Conservation (phyloP, 1,284 basidiomycete species). For the Trametes pubescens region DNA sequence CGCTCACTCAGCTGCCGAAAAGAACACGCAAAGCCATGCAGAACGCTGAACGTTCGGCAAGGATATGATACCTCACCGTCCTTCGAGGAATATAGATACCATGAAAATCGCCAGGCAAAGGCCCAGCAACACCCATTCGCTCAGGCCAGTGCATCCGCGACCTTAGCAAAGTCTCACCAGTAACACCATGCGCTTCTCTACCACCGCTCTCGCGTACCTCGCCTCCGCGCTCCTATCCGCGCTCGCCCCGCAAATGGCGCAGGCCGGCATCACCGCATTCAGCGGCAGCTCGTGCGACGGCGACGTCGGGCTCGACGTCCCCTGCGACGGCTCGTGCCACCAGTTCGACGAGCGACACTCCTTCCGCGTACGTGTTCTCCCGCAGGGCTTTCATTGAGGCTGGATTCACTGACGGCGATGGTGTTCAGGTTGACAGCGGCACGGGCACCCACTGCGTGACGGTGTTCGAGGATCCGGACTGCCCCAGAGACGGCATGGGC, state of each 20-base stretch:
- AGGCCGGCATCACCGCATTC: not conserved
- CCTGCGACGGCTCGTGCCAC: constrained; percentile 4
- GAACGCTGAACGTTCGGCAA: no score
- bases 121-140: no score
- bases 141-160: no score
- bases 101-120: no score
- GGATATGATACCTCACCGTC: no score
- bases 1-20: no score
- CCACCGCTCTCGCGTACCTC: not conserved
- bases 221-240: not conserved
- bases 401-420: not conserved
- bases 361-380: not conserved
- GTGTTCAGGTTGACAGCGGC: not conserved
- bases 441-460: not conserved
- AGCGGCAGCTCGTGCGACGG: not conserved
- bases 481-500: not conserved
- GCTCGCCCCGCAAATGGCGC: not conserved
- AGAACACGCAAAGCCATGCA: no score
- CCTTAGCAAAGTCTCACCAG: no score
- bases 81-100: no score
- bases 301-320: not conserved
- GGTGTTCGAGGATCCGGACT: not conserved
- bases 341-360: not conserved
- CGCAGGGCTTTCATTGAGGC: not conserved
- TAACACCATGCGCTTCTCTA: not conserved